Percentiles rank a stretch among this genome's conserved stretches.
Conservation (phyloP, 345 rosid species). For the Linum trigynum region DNA sequence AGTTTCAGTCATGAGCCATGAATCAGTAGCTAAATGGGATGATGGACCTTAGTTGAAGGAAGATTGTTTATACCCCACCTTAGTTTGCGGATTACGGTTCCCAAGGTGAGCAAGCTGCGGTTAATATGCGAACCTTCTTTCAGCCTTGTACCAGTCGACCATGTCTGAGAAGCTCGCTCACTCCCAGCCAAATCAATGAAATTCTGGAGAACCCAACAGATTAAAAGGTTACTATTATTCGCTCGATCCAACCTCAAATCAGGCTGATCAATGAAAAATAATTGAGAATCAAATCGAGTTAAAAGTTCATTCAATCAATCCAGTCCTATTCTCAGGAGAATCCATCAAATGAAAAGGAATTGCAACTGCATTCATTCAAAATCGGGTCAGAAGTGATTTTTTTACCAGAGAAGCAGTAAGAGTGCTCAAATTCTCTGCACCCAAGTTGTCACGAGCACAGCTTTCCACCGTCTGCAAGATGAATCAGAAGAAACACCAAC, state of each 20-base stretch:
- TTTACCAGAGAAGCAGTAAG: conserved; percentile 72
- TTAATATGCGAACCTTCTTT: conserved; percentile 96
- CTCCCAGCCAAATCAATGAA: conserved; percentile 94
- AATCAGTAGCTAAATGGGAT: too few species aligned
- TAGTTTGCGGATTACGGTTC: conserved; percentile 84
- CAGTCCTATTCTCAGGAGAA: too few species aligned
- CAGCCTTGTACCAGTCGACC: conserved; percentile 61
- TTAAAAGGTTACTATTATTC: conserved; percentile 1
- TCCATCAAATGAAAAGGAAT: background rate
- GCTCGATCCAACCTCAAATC: background rate
- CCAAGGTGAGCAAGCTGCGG: conserved; percentile 78
- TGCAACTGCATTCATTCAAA: background rate
- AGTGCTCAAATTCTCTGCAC: conserved; percentile 38
- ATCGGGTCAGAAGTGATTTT: background rate
- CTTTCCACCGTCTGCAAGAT: conserved; percentile 73
- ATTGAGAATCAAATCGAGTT: too few species aligned
- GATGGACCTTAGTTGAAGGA: background rate
- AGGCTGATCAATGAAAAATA: too few species aligned
- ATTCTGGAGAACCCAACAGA: conserved; percentile 34
- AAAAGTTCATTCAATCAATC: too few species aligned
- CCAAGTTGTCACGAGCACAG: conserved; percentile 37
- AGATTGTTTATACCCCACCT: conserved; percentile 33
- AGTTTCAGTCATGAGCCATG: background rate
- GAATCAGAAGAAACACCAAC: background rate
- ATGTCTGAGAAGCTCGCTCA: conserved; percentile 82